Evolutionary conservation across 164 flowering plant genomes (phyloP).

Genomic region (Stephania cephalantha): DNA sequence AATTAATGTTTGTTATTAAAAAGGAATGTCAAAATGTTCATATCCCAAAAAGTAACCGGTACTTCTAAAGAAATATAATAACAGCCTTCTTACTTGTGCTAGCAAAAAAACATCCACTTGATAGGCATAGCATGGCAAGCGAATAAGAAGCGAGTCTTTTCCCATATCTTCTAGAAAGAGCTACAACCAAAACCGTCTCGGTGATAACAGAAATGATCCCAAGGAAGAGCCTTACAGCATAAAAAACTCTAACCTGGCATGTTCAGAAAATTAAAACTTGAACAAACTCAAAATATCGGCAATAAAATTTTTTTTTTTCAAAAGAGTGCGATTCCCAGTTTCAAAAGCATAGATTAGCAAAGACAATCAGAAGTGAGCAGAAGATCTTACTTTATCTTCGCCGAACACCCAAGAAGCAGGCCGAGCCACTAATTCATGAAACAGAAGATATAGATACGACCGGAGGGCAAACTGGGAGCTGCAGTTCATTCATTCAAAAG

Average conservation of each 20-base stretch:
- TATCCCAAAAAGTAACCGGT: neutral
- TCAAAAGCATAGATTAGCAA: conserved; percentile 1
- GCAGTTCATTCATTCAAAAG: conserved; percentile 25
- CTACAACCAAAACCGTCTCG: conserved; percentile 76
- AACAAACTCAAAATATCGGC: neutral
- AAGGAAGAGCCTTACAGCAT: conserved; percentile 85
- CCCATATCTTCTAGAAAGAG: conserved; percentile 89
- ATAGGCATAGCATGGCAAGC: conserved; percentile 89
- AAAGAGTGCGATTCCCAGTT: neutral
- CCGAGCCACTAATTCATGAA: conserved; percentile 71
- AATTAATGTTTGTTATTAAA: neutral
- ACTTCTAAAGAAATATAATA: neutral
- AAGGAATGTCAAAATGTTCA: neutral
- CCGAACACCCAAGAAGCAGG: conserved; percentile 79
- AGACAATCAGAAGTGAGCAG: conserved; percentile 1
- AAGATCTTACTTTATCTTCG: conserved; percentile 68
- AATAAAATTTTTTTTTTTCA: neutral
- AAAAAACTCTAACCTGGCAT: conserved; percentile 85
- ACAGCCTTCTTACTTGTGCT: conserved; percentile 76
- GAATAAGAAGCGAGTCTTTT: conserved; percentile 85
- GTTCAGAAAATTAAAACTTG: conserved; percentile 8
- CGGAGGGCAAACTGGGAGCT: conserved; percentile 90
- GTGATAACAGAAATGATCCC: conserved; percentile 66
- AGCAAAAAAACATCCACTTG: conserved; percentile 96
- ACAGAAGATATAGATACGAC: conserved; percentile 72